Evolutionary conservation across 441 rosid genomes (phyloP).

Genomic region (Jatropha podagrica): DNA sequence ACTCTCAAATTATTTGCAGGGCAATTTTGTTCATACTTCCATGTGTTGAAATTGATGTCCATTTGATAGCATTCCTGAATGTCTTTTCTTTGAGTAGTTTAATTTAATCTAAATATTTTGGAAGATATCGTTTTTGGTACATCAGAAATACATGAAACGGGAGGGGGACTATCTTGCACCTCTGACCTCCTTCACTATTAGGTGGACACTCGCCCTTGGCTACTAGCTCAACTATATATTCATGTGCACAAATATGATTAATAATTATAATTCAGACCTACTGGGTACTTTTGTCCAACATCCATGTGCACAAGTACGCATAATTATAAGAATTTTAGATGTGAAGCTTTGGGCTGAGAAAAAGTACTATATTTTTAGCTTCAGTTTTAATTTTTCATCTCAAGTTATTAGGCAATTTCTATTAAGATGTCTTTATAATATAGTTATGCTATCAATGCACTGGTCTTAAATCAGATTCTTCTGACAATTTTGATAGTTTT

Average conservation of each 20-base stretch:
- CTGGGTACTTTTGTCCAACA: too few species aligned
- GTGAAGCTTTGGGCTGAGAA: background rate
- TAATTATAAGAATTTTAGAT: background rate
- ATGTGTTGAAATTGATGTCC: conserved; percentile 2
- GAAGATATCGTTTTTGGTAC: background rate
- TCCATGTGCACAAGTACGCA: background rate
- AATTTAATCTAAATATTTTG: background rate
- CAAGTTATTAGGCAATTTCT: background rate
- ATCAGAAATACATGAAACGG: too few species aligned
- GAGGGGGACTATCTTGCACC: too few species aligned
- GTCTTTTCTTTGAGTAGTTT: background rate
- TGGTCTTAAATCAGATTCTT: background rate
- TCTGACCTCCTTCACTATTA: too few species aligned
- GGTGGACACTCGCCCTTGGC: too few species aligned
- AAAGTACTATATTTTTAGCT: background rate
- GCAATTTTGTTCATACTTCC: background rate
- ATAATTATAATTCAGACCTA: too few species aligned
- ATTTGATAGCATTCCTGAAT: background rate
- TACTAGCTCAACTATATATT: too few species aligned
- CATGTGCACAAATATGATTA: too few species aligned
- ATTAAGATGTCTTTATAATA: background rate
- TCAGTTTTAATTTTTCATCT: background rate
- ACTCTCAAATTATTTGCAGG: background rate
- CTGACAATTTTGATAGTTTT: background rate
- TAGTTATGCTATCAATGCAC: background rate